phyloP scores from a whole-genome alignment of 2,329 filamentous ascomycete genomes.

The Calonectria pseudoturangicola region DNA sequence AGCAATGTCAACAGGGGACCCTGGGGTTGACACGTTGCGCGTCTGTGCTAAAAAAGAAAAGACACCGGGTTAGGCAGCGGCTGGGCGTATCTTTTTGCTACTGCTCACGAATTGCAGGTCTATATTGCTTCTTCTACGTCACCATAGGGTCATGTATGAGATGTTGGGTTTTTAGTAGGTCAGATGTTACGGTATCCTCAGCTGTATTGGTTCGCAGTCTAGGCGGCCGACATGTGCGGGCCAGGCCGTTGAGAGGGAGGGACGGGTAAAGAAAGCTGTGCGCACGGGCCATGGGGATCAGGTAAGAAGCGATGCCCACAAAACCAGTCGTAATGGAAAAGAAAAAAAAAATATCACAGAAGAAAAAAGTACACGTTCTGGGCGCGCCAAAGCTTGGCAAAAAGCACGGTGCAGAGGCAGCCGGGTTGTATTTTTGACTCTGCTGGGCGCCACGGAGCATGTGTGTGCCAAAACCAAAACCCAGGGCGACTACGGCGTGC shows the following conservation, averaged over 20 bases:
- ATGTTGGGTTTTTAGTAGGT: not conserved
- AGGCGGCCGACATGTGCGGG: not conserved
- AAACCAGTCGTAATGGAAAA: conserved; percentile 36
- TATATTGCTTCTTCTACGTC: conserved; percentile 13
- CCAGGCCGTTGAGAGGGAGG: conserved; percentile 37
- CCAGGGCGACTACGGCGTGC: not conserved
- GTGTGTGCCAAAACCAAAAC: conserved; percentile 14
- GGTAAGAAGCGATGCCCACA: conserved; percentile 49
- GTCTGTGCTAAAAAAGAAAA: conserved; percentile 18
- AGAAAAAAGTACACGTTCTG: not conserved
- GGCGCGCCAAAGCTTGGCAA: not conserved
- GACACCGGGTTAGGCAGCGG: not conserved
- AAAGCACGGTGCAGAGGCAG: conserved; percentile 14
- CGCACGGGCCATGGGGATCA: conserved; percentile 47
- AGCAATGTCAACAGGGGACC: conserved; percentile 19
- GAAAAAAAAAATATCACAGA: conserved; percentile 6
- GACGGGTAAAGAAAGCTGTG: conserved; percentile 35
- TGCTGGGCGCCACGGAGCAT: not conserved
- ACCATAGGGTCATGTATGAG: not conserved
- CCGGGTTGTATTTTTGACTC: conserved; percentile 9
- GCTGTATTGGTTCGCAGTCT: conserved; percentile 14
- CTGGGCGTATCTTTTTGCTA: not conserved
- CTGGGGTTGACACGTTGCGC: conserved; percentile 25
- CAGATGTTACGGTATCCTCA: conserved; percentile 9
- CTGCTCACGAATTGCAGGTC: not conserved